Evolutionary conservation across 345 rosid genomes (phyloP).

Genomic region (Acer campestre): DNA sequence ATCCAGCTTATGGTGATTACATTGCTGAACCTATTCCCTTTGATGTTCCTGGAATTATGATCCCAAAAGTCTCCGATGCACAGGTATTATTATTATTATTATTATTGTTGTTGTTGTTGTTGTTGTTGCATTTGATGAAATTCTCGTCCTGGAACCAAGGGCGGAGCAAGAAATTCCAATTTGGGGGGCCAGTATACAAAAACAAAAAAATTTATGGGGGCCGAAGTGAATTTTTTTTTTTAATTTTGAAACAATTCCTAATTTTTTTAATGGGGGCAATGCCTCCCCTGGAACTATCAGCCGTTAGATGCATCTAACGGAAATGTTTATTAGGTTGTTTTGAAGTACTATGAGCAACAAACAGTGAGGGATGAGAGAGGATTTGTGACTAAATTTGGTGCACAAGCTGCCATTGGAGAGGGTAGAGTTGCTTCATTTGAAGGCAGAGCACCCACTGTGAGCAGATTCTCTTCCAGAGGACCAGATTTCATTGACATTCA

Average conservation of each 20-base stretch:
- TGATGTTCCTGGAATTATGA: constrained; percentile 54
- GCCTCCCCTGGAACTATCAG: no score
- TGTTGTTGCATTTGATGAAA: no score
- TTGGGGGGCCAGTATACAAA: no score
- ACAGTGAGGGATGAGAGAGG: constrained; percentile 46
- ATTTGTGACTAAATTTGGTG: constrained; percentile 40
- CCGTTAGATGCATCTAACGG: neutral
- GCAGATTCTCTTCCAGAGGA: constrained; percentile 83
- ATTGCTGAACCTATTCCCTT: constrained; percentile 65
- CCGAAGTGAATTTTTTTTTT: no score
- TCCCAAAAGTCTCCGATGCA: constrained; percentile 60
- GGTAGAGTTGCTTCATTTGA: constrained; percentile 60
- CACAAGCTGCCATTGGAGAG: constrained; percentile 57
- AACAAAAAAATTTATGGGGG: no score
- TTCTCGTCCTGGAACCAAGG: no score
- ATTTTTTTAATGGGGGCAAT: no score
- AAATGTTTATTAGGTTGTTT: constrained; percentile 41
- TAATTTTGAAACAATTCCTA: no score
- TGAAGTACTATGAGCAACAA: constrained; percentile 61
- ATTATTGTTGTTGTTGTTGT: no score
- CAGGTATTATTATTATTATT: constrained; percentile 40
- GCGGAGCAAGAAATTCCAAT: no score
- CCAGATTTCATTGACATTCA: constrained; percentile 59
- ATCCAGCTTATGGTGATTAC: constrained; percentile 61
- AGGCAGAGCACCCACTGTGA: constrained; percentile 58